phyloP scores from a whole-genome alignment of 176 grass and related monocot species.

The Saccharum officinarum region DNA sequence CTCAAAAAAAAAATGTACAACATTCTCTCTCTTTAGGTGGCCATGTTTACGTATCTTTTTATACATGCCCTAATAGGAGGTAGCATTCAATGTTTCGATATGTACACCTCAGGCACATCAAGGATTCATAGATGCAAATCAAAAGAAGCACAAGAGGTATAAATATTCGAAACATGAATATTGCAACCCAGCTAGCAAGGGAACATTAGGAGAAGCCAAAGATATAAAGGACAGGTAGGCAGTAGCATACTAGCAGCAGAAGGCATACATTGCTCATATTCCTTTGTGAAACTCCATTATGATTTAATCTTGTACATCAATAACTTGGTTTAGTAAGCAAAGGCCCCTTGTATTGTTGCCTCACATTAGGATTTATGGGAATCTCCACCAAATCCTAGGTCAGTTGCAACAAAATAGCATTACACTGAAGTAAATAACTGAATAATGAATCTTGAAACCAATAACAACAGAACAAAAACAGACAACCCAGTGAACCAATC shows the following conservation, averaged over 20 bases:
- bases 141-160: background rate
- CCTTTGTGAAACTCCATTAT: background rate
- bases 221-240: background rate
- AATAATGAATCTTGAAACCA: background rate
- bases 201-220: background rate
- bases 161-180: background rate
- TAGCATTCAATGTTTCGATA: background rate
- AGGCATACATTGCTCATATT: background rate
- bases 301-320: background rate
- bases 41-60: background rate
- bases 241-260: background rate
- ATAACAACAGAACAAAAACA: background rate
- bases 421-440: background rate
- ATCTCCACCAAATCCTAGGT: background rate
- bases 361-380: background rate
- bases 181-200: background rate
- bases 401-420: constrained; percentile 7
- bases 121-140: background rate
- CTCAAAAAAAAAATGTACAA: no score
- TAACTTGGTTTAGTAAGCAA: background rate
- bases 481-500: background rate
- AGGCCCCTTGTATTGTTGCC: background rate
- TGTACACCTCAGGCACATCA: background rate
- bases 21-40: background rate
- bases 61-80: background rate